Base-by-base conservation (phyloP, 495 filamentous ascomycete genomes). In the Amphirosellinia nigrospora region DNA sequence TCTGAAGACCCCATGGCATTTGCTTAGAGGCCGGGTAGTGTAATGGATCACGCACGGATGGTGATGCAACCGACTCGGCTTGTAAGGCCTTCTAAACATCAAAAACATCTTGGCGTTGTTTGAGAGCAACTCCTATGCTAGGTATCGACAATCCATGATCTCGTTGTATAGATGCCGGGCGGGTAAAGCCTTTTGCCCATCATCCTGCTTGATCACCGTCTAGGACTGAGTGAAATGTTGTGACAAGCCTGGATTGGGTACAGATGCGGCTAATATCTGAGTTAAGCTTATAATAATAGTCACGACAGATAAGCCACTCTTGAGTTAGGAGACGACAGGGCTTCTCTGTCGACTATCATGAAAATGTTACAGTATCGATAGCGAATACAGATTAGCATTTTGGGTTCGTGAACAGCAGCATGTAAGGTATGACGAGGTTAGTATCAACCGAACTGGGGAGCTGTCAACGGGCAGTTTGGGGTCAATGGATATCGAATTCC, bases 201-300 rank as follows among this genome's bases (percentile, higher is more conserved):
- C 30, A 59, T 62, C 58, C 74, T 75, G 75, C 79, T 77, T 83
- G 81, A 84, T 83, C 80, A 74, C 69, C 82, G 69, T 62, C 78
- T 59, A 77, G 78, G 77, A 69, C 77, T 23, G 52, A 10, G 45
- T 32, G 28, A 56, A 9, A 45, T 21, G 38, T 46, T 58, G 21
- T 48, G 38, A 48, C 41, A 19, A 34, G 32, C 15, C 5, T 21
- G 39, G 39, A 46, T n/a, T 23, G 43, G 30, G n/a, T 3, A 15
- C 21, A 19, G 5, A 41, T 28, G 19, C 38, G 32, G 32, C 46
- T 65, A 9, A 30, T 64, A 36, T 4, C 0, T 30, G 11, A 39
- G 23, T 61, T 28, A 2, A 7, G 39, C 16, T 6, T 26, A 23
- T 43, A 0, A 9, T 58, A 15, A 30, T n/a, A 46, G 9, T 19